Evolutionary conservation across 2,329 filamentous ascomycete genomes (phyloP), one percentile per base, ranked within the genome.

Genomic region (Monosporascus sp.): DNA sequence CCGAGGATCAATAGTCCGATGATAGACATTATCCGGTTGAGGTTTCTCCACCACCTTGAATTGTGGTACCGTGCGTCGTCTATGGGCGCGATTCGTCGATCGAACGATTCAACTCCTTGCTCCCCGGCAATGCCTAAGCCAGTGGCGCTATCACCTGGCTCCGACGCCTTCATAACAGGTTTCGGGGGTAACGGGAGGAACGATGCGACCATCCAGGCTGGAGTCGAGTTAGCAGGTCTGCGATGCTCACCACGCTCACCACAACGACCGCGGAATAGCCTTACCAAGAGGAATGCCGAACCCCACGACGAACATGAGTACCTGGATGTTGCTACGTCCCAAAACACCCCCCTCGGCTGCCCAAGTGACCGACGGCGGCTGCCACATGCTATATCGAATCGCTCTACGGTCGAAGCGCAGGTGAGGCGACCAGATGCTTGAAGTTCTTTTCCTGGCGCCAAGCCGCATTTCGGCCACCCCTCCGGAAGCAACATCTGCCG

Each of bases 121-220:
- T 62, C 68, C 9, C 71, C 67, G 11, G 69, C 69, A 20, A 72
- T 62, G 37, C 72, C 70, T 28, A 74, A 63, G 26, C 73, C 70
- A 49, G 70, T 71, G 18, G 70, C 69, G 63, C 70, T 75, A 51
- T 68, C 67, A 46, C 72, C 65, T 28, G 63, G 68, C 63, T 85
- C 77, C 40, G 77, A 72, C 68, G 83, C 80, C 18, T 79, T 72
- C 1, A 71, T 62, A 20, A 75, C 71, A 8, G 84, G 80, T 51
- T 79, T 78, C 1, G 74, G 74, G 9, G 88, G 88, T 7, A 95
- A 71, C 1, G 89, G 88, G 14, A 94, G 74, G 51, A 92, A 78
- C 1, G 89, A 82, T 2, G 86, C 91, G 58, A 91, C 76, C 74
- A 93, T 88, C 90, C 90, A 95, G 52, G 86, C 87, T 87, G 60